phyloP scores from a whole-genome alignment of 169 alveolate genomes.

The Plasmodium knowlesi region DNA sequence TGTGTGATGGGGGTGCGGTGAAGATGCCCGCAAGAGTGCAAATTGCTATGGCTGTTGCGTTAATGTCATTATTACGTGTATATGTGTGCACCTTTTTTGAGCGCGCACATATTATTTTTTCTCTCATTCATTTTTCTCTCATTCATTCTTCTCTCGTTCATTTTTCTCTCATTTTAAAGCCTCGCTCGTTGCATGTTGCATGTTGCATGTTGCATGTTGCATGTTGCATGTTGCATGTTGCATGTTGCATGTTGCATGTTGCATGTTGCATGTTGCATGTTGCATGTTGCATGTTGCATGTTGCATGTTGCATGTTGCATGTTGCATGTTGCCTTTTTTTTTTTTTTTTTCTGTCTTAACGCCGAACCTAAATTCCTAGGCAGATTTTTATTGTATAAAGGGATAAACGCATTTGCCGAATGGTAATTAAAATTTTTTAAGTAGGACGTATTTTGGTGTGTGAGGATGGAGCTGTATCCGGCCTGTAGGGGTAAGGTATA shows the following conservation, averaged over 20 bases:
- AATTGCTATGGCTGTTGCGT: background rate
- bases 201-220: background rate
- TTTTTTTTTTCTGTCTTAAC: background rate
- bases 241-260: background rate
- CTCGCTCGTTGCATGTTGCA: background rate
- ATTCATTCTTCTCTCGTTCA: background rate
- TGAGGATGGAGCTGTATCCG: conserved; percentile 23
- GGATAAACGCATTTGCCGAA: conserved; percentile 2
- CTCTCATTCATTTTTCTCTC: background rate
- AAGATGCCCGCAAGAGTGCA: background rate
- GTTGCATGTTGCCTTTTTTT: background rate
- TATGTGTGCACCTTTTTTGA: background rate
- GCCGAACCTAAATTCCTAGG: conserved; percentile 18
- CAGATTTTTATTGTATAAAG: background rate
- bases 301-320: background rate
- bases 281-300: background rate
- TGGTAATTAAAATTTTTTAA: conserved; percentile 50
- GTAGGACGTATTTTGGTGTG: conserved; percentile 58
- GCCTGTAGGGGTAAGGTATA: conserved; percentile 23
- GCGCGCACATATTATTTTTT: background rate
- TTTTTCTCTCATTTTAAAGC: background rate
- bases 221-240: background rate
- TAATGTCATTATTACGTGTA: background rate
- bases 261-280: background rate
- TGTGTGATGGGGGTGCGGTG: background rate